Percentiles rank a stretch among this genome's conserved stretches.
phyloP scores from a whole-genome alignment of 768 basidiomycete genomes.

The Kwoniella dejecticola region DNA sequence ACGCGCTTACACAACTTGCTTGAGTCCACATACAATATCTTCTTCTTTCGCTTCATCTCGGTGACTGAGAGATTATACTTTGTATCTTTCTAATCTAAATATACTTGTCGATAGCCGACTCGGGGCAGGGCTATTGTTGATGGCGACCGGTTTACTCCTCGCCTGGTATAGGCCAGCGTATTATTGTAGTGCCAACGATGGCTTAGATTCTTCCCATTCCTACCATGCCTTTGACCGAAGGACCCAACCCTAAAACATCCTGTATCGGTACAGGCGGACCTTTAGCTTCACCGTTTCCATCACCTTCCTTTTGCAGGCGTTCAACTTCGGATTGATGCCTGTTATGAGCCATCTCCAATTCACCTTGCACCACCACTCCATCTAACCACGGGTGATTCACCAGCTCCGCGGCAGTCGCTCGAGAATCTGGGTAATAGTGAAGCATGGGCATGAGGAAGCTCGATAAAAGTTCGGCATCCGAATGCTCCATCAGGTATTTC shows the following conservation, averaged over 20 bases:
- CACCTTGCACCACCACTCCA: conserved; percentile 81
- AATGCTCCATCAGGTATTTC: conserved; percentile 88
- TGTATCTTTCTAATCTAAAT: too few species aligned
- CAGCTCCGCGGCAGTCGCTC: conserved; percentile 84
- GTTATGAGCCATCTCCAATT: conserved; percentile 64
- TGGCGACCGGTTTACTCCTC: too few species aligned
- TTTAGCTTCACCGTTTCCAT: conserved; percentile 8
- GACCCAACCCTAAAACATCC: conserved; percentile 43
- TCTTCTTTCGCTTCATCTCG: too few species aligned
- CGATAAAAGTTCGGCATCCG: conserved; percentile 77
- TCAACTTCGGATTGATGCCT: conserved; percentile 31
- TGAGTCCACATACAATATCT: too few species aligned
- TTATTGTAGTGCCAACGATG: not conserved
- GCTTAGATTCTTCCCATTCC: conserved; percentile 46
- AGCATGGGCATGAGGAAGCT: conserved; percentile 88
- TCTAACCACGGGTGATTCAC: conserved; percentile 85
- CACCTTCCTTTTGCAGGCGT: conserved; percentile 9
- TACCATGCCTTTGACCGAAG: conserved; percentile 47
- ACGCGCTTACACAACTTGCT: too few species aligned
- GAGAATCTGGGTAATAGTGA: conserved; percentile 79
- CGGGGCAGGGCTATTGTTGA: too few species aligned
- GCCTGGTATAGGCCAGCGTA: too few species aligned
- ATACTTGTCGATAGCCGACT: too few species aligned
- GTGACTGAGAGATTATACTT: too few species aligned
- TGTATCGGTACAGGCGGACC: conserved; percentile 22